These are phyloP conservation scores for Capsella bursapastoris DNA, from an alignment of 345 rosid species.

Conservation along the genomic window DNA sequence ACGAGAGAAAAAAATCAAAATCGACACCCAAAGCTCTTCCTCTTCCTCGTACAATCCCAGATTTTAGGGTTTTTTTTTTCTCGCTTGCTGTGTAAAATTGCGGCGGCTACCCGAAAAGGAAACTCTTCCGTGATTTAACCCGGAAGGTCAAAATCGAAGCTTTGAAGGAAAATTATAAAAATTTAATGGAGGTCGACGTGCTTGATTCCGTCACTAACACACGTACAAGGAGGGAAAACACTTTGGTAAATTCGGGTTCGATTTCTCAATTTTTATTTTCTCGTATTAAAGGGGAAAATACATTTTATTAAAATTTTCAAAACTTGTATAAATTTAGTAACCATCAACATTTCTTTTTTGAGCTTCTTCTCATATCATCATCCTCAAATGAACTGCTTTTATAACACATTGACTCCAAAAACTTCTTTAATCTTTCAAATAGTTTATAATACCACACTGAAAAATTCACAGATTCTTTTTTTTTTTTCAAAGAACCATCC, in stretches of 20 bases:
- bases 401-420: neutral
- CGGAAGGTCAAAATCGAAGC: slow-evolving; percentile 39
- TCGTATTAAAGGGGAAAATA: neutral
- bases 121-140: slow-evolving; percentile 24
- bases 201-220: slow-evolving; percentile 16
- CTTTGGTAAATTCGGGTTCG: slow-evolving; percentile 31
- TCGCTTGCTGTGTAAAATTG: slow-evolving; percentile 3
- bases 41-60: slow-evolving; percentile 27
- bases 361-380: neutral
- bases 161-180: neutral
- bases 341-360: neutral
- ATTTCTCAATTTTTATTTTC: slow-evolving; percentile 22
- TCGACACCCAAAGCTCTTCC: slow-evolving; percentile 2
- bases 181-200: slow-evolving; percentile 31
- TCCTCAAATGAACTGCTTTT: neutral
- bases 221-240: slow-evolving; percentile 39
- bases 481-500: slow-evolving; percentile 1
- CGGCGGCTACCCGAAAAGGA: slow-evolving; percentile 22
- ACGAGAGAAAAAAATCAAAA: neutral
- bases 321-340: neutral
- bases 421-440: slow-evolving; percentile 25
- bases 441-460: slow-evolving; percentile 22
- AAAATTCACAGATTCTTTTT: slow-evolving; percentile 26
- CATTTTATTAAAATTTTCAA: neutral
- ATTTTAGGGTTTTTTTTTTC: slow-evolving; percentile 35